phyloP scores from a whole-genome alignment of 768 basidiomycete species.

The Brasilioporus rufonigricans region DNA sequence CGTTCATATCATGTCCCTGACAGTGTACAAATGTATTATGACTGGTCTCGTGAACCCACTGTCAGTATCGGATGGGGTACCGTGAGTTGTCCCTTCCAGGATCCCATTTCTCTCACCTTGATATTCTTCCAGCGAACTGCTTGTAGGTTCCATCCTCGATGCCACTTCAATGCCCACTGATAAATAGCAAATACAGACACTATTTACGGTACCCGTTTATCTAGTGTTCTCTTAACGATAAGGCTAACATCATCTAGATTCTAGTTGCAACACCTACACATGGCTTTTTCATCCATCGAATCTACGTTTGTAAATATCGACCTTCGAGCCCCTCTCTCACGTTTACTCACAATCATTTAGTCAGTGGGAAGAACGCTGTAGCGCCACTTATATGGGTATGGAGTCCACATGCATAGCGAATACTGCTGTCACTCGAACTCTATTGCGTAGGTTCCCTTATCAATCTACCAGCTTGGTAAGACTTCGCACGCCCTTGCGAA shows the following conservation, averaged over 20 bases:
- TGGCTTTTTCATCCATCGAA: conserved; percentile 12
- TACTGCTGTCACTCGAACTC: background rate
- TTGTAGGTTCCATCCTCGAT: background rate
- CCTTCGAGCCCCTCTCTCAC: too few species aligned
- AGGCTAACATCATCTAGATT: background rate
- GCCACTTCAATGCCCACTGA: background rate
- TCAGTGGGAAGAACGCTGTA: conserved; percentile 4
- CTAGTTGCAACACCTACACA: conserved; percentile 4
- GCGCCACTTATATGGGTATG: conserved; percentile 13
- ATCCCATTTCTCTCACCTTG: background rate
- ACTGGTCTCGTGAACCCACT: background rate
- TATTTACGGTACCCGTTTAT: background rate
- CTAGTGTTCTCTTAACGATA: too few species aligned
- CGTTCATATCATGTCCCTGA: background rate
- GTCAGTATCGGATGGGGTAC: background rate
- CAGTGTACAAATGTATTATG: conserved; percentile 11
- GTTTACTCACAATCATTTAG: conserved; percentile 1
- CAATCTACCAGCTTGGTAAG: conserved; percentile 11
- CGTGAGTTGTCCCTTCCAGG: conserved; percentile 1
- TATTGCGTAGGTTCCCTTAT: background rate
- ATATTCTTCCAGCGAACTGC: background rate
- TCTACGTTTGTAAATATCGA: conserved; percentile 7
- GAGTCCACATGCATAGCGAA: background rate
- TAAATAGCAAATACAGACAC: conserved; percentile 2
- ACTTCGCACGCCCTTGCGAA: too few species aligned